Conservation (phyloP, 2,329 filamentous ascomycete genomes). For the Teratosphaeria nubilosa region DNA sequence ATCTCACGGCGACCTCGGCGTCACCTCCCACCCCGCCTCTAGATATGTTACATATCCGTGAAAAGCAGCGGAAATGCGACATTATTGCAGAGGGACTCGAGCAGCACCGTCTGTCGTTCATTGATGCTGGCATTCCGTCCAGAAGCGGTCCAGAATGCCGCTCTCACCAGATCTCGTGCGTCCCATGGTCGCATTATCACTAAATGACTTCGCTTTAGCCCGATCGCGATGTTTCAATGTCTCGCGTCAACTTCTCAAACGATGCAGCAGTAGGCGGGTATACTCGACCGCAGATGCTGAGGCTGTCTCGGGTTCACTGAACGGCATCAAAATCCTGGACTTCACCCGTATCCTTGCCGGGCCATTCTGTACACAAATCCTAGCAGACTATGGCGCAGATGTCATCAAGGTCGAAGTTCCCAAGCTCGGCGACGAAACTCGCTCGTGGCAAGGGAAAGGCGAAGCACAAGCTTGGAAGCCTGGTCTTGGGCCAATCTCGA, state of each 20-base stretch:
- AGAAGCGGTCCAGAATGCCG: not conserved
- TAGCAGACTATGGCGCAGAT: slow-evolving; percentile 23
- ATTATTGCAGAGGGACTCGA: too few species aligned
- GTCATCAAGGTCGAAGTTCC: slow-evolving; percentile 24
- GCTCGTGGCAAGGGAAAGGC: slow-evolving; percentile 17
- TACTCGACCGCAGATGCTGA: not conserved
- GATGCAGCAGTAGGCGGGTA: not conserved
- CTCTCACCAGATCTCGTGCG: not conserved
- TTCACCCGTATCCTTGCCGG: slow-evolving; percentile 19
- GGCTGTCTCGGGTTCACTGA: slow-evolving; percentile 7
- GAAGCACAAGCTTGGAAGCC: slow-evolving; percentile 18
- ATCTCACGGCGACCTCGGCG: not conserved
- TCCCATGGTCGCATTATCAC: not conserved
- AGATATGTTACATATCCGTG: not conserved
- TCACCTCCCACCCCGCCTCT: not conserved
- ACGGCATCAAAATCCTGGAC: slow-evolving; percentile 15
- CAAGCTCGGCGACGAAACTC: slow-evolving; percentile 18
- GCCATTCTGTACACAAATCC: slow-evolving; percentile 20
- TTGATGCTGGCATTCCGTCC: too few species aligned
- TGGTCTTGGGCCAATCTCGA: slow-evolving; percentile 14
- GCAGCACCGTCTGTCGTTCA: too few species aligned
- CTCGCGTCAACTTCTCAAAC: not conserved
- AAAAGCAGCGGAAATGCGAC: not conserved
- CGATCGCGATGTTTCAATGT: not conserved
- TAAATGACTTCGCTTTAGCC: not conserved